Conservation (phyloP, 1,284 basidiomycete species). For the Ustilago xerochloae region DNA sequence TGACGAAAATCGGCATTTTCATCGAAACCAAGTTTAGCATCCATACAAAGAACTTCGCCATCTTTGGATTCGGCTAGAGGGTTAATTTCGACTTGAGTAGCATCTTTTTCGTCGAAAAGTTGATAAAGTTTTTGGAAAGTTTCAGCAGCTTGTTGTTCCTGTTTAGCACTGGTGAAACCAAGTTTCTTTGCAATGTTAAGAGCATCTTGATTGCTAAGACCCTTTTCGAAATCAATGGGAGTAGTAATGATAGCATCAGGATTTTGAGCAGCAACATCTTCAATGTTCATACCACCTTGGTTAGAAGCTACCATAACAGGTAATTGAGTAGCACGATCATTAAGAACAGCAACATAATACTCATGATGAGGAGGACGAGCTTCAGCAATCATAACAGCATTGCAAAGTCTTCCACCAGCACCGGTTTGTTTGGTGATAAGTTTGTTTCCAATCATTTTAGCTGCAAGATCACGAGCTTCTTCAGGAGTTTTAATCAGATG, state of each 20-base stretch:
- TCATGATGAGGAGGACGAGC: slow-evolving; percentile 92
- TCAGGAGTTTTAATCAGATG: slow-evolving; percentile 93
- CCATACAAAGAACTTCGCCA: slow-evolving; percentile 97
- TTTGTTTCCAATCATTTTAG: slow-evolving; percentile 93
- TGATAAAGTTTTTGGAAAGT: slow-evolving; percentile 95
- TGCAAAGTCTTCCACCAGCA: slow-evolving; percentile 89
- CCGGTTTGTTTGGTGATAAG: slow-evolving; percentile 99
- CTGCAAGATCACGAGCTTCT: slow-evolving; percentile 86
- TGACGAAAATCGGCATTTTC: slow-evolving; percentile 99
- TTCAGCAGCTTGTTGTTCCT: slow-evolving; percentile 86
- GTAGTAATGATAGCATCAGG: slow-evolving; percentile 96
- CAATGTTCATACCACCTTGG: slow-evolving; percentile 85
- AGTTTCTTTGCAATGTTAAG: slow-evolving; percentile 86
- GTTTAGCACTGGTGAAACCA: slow-evolving; percentile 81
- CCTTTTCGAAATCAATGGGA: slow-evolving; percentile 87
- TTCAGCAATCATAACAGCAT: slow-evolving; percentile 98
- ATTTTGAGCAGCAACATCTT: slow-evolving; percentile 98
- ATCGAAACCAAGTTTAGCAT: slow-evolving; percentile 99
- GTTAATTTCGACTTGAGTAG: slow-evolving; percentile 99
- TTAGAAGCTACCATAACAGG: slow-evolving; percentile 93
- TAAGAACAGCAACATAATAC: slow-evolving; percentile 97
- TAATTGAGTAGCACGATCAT: slow-evolving; percentile 88
- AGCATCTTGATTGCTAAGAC: slow-evolving; percentile 80
- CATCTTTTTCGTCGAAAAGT: slow-evolving; percentile 98
- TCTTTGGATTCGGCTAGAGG: slow-evolving; percentile 95